These are phyloP conservation scores for Pythium graminicola DNA, from an alignment of 352 stramenopile genomes.

Conservation along the genomic window DNA sequence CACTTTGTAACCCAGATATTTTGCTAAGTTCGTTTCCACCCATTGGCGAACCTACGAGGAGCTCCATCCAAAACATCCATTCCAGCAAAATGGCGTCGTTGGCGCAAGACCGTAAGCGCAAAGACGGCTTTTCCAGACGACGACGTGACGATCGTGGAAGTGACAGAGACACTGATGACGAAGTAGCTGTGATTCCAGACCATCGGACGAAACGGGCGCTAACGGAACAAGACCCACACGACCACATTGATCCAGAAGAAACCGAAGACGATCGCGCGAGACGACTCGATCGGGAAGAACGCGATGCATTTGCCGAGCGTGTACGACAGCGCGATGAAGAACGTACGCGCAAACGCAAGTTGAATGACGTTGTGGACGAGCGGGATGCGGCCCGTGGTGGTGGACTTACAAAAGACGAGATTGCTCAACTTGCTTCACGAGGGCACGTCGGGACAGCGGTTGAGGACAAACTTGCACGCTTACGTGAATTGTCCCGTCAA, in stretches of 20 bases:
- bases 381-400: constrained; percentile 4
- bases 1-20: neutral
- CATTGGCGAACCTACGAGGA: constrained; percentile 16
- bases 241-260: constrained; percentile 2
- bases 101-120: constrained; percentile 10
- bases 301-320: constrained; percentile 77
- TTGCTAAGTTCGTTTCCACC: constrained; percentile 9
- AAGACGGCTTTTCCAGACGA: constrained; percentile 25
- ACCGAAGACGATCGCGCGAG: constrained; percentile 42
- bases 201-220: constrained; percentile 19
- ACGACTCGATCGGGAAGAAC: constrained; percentile 57
- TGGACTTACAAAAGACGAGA: constrained; percentile 66
- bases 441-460: constrained; percentile 46
- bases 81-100: constrained; percentile 1
- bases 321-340: constrained; percentile 73
- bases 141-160: constrained; percentile 13
- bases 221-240: neutral
- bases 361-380: constrained; percentile 29
- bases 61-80: constrained; percentile 4
- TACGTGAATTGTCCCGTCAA: constrained; percentile 91
- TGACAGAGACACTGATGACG: constrained; percentile 15
- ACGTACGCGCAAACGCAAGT: constrained; percentile 49
- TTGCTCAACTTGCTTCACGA: constrained; percentile 73
- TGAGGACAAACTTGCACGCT: constrained; percentile 52
- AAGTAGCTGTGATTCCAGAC: constrained; percentile 21